phyloP scores from a whole-genome alignment of 371 early-diverging fungal genomes.

The Nematocida ironsii region DNA sequence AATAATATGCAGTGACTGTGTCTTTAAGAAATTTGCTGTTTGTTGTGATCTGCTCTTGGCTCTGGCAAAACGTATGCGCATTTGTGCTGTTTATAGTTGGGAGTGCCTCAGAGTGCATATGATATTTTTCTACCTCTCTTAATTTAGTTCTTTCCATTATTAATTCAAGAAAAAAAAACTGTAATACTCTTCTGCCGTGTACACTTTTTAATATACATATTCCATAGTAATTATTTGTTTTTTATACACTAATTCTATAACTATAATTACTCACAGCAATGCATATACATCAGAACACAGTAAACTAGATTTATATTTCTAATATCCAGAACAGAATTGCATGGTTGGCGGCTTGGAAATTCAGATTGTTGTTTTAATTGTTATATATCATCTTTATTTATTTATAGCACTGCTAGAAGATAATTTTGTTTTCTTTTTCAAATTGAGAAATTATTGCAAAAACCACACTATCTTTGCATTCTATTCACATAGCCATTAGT shows the following conservation, averaged over 20 bases:
- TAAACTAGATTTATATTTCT: too few species aligned
- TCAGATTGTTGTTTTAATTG: too few species aligned
- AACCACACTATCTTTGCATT: neutral
- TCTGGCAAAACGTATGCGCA: constrained; percentile 19
- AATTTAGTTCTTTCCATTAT: constrained; percentile 3
- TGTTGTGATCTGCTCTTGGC: neutral
- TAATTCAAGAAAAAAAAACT: neutral
- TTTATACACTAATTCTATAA: too few species aligned
- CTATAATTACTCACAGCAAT: too few species aligned
- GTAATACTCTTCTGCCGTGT: too few species aligned
- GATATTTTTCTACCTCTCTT: constrained; percentile 40
- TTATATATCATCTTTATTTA: too few species aligned
- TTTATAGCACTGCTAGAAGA: too few species aligned
- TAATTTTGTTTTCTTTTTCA: neutral
- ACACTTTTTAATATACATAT: too few species aligned
- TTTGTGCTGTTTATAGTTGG: constrained; percentile 25
- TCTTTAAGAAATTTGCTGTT: constrained; percentile 15
- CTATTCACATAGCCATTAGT: neutral
- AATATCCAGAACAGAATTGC: too few species aligned
- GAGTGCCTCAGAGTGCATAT: constrained; percentile 33
- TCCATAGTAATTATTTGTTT: too few species aligned
- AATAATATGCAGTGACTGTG: constrained; percentile 23
- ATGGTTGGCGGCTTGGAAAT: too few species aligned
- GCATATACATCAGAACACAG: too few species aligned
- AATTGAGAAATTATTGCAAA: neutral